A percentile compares a stretch with the other conserved stretches of the same genome.
Conservation (phyloP, 768 basidiomycete species). For the Psilocybe subaeruginosa region DNA sequence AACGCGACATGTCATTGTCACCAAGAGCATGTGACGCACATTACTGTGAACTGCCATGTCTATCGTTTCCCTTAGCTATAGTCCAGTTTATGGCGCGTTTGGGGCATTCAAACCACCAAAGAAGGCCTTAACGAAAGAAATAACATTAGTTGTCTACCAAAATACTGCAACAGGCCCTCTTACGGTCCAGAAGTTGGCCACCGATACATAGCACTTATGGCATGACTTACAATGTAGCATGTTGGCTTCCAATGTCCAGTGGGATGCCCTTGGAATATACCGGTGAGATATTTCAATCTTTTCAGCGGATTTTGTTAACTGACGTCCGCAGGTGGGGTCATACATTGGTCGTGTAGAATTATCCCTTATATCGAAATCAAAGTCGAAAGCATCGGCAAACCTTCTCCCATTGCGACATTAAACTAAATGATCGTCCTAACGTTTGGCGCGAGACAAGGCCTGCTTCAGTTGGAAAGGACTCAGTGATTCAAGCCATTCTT, state of each 20-base stretch:
- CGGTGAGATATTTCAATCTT: slow-evolving; percentile 42
- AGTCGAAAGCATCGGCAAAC: slow-evolving; percentile 48
- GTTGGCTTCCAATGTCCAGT: slow-evolving; percentile 58
- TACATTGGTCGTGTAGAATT: slow-evolving; percentile 32
- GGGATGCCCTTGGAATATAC: slow-evolving; percentile 58
- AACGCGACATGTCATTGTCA: neutral
- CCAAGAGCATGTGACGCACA: neutral
- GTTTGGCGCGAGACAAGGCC: slow-evolving; percentile 45
- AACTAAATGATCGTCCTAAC: slow-evolving; percentile 32
- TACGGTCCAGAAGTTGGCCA: slow-evolving; percentile 47
- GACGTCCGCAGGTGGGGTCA: slow-evolving; percentile 56
- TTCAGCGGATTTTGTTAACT: neutral
- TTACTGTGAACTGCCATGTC: too few species aligned
- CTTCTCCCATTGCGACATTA: neutral
- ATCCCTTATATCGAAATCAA: slow-evolving; percentile 51
- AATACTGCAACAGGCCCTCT: slow-evolving; percentile 53
- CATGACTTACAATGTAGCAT: slow-evolving; percentile 49
- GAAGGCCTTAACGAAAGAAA: slow-evolving; percentile 60
- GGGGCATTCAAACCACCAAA: slow-evolving; percentile 22
- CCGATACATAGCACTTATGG: slow-evolving; percentile 39
- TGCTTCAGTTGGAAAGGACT: slow-evolving; percentile 52
- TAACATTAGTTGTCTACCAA: slow-evolving; percentile 42
- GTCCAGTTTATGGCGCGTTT: too few species aligned
- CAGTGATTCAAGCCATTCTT: slow-evolving; percentile 58
- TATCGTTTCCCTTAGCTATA: too few species aligned